Conservation (phyloP, 2,329 filamentous ascomycete species). For the Lecanoromycetidae sp. region DNA sequence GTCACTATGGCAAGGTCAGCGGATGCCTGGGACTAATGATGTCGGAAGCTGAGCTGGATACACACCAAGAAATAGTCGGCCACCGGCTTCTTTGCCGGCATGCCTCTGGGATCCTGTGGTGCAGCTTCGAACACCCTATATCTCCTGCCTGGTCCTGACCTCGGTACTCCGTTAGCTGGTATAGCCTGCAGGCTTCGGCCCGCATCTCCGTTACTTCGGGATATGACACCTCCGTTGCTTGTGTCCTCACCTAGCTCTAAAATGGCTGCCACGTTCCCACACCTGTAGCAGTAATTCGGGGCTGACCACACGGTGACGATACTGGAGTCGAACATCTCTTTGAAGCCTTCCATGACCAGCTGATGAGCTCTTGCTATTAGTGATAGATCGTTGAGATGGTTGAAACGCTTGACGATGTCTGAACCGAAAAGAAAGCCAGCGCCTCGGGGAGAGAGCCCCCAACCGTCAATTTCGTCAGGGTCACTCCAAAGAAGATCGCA, state of each 20-base stretch:
- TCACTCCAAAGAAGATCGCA: slow-evolving; percentile 97
- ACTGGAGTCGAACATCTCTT: slow-evolving; percentile 93
- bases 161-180: background rate
- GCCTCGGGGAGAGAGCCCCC: slow-evolving; percentile 86
- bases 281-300: slow-evolving; percentile 93
- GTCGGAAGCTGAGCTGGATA: no score
- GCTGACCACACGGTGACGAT: slow-evolving; percentile 99
- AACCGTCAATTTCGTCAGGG: slow-evolving; percentile 93
- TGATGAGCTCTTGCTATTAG: slow-evolving; percentile 92
- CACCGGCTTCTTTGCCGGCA: slow-evolving; percentile 98
- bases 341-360: slow-evolving; percentile 98
- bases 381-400: slow-evolving; percentile 82
- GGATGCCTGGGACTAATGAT: no score
- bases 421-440: slow-evolving; percentile 92
- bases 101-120: slow-evolving; percentile 86
- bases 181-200: slow-evolving; percentile 33
- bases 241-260: slow-evolving; percentile 84
- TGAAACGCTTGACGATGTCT: slow-evolving; percentile 93
- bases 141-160: slow-evolving; percentile 64
- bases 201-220: slow-evolving; percentile 57
- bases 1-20: no score
- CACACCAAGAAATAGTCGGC: slow-evolving; percentile 77
- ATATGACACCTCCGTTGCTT: slow-evolving; percentile 57
- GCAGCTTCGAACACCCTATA: slow-evolving; percentile 96
- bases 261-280: slow-evolving; percentile 90